Evolutionary conservation across 495 filamentous ascomycete species (phyloP).

Genomic region (Peziza echinospora): DNA sequence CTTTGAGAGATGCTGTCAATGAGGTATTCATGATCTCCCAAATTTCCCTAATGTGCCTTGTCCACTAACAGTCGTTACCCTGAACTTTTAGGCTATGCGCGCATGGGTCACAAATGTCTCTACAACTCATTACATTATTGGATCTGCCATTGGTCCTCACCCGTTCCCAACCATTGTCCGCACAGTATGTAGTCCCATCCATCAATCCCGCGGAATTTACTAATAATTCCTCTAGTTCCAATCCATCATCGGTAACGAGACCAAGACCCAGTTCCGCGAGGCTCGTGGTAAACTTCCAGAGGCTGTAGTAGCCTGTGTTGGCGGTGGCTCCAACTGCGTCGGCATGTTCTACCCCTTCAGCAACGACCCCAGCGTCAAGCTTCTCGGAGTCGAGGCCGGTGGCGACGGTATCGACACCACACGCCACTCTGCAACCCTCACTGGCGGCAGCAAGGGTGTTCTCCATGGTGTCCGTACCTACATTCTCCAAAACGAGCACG

Average conservation of each 20-base stretch:
- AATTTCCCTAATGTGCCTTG: too few relatives aligned
- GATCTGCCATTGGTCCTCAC: slow-evolving; percentile 82
- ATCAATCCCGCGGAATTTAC: too few relatives aligned
- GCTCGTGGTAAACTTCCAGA: slow-evolving; percentile 75
- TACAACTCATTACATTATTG: slow-evolving; percentile 93
- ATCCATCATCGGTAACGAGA: slow-evolving; percentile 79
- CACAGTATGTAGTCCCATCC: too few relatives aligned
- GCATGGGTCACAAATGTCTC: slow-evolving; percentile 70
- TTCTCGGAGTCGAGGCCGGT: slow-evolving; percentile 89
- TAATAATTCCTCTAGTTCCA: too few relatives aligned
- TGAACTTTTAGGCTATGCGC: too few relatives aligned
- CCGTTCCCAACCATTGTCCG: slow-evolving; percentile 91
- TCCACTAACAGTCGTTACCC: too few relatives aligned
- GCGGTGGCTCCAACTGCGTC: slow-evolving; percentile 59
- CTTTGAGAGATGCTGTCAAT: slow-evolving; percentile 87
- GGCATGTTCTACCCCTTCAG: slow-evolving; percentile 77
- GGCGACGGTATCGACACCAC: slow-evolving; percentile 78
- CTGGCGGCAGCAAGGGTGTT: slow-evolving; percentile 73
- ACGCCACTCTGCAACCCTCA: slow-evolving; percentile 75
- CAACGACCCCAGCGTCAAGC: slow-evolving; percentile 60
- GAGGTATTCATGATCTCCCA: too few relatives aligned
- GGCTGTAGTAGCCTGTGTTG: slow-evolving; percentile 88
- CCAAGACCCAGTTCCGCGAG: slow-evolving; percentile 65
- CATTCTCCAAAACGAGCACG: slow-evolving; percentile 72
- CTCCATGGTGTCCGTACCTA: slow-evolving; percentile 92